Conservation (phyloP, 345 rosid species). For the Streptanthus diversifolius region DNA sequence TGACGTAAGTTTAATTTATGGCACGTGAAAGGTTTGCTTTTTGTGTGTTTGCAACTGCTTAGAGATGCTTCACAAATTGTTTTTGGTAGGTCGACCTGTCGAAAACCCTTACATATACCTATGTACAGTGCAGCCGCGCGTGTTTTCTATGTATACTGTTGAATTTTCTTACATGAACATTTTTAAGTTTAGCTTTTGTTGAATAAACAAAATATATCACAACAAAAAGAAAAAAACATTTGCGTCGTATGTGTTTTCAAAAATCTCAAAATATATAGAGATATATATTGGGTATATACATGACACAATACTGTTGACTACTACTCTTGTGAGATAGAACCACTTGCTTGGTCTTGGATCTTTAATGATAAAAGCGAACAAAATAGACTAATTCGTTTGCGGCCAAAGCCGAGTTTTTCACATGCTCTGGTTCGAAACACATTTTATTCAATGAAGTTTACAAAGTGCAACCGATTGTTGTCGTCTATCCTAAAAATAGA, state of each 20-base stretch:
- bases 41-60: slow-evolving; percentile 8
- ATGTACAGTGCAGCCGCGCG: not conserved
- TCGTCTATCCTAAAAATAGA: not conserved
- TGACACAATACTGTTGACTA: not conserved
- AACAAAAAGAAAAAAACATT: not conserved
- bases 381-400: not conserved
- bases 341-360: not conserved
- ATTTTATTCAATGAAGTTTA: not conserved
- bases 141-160: slow-evolving; percentile 1
- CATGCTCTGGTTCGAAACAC: not conserved
- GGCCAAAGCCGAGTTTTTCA: not conserved
- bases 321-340: not conserved
- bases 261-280: not conserved
- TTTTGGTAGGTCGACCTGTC: slow-evolving; percentile 31
- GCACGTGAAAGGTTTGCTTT: slow-evolving; percentile 33
- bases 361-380: not conserved
- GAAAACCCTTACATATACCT: not conserved
- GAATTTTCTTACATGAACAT: not conserved
- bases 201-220: not conserved
- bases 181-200: not conserved
- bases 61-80: slow-evolving; percentile 2
- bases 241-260: not conserved
- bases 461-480: not conserved
- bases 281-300: not conserved
- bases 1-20: slow-evolving; percentile 1